Evolutionary conservation across 257 asterid species (phyloP), one percentile per base, ranked within the genome.

Genomic region (Solanum paucissectum): DNA sequence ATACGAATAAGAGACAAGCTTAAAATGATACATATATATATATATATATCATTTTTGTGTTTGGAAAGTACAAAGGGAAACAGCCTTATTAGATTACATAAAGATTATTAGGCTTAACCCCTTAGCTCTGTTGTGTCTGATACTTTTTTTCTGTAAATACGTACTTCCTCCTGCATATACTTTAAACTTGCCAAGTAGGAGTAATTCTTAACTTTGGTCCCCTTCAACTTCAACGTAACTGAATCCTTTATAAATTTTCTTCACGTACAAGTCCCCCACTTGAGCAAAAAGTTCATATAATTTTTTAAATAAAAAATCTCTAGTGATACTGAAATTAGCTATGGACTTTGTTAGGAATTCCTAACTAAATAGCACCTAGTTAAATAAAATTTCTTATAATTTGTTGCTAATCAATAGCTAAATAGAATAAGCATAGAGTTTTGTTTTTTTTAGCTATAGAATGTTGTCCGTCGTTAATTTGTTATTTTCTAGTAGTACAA

Each of bases 1-100:
- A 55, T 55, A 55, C 9, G 5, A 55, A 55, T 55, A n/a, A 55
- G 64, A 55, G 60, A 49, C 2, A 14, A 49, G 21, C 60, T 6
- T 36, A 34, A 5, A 34, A 34, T 34, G 37, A 34, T 34, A 33
- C 2, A 38, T 40, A 40, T 44, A 11, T 44, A 1, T 29, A 33
- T 33, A 38, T 40, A 40, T 44, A 11, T 44, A 1, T n/a, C n/a
- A 11, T 25, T n/a, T 40, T n/a, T 40, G 42, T 18, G n/a, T 86
- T 86, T 86, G 58, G 49, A 34, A 79, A 88, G 90, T 88, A 86
- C 88, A 79, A 27, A 66, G 25, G 27, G 42, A 4, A 81, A 68
- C 88, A 88, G 88, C 87, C 90, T 86, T 86, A 83, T 73, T 34
- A 85, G 86, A 77, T 74, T 62, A 85, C 90, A 40, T 44, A 83